Percentiles rank a stretch among this genome's conserved stretches.
phyloP scores from a whole-genome alignment of 805 yeast species.

The Teunomyces gatunensis region DNA sequence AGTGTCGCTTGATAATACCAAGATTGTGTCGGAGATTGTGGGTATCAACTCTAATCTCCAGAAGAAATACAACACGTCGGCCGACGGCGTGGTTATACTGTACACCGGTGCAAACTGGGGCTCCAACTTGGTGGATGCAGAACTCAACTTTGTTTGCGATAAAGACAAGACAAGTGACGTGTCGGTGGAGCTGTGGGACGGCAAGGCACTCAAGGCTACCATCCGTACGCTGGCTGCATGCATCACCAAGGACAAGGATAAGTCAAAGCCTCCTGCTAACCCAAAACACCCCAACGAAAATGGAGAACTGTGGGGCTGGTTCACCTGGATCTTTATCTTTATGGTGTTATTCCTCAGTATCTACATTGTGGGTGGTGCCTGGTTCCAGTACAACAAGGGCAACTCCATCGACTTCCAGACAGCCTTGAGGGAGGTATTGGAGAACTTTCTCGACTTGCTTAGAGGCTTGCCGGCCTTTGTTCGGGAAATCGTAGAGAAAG shows the following conservation, averaged over 20 bases:
- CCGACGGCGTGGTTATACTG: conserved; percentile 33
- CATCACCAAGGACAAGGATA: conserved; percentile 27
- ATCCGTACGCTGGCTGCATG: conserved; percentile 43
- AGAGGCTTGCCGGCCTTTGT: conserved; percentile 63
- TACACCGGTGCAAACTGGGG: conserved; percentile 74
- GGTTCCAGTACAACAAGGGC: conserved; percentile 71
- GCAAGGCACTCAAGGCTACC: conserved; percentile 22
- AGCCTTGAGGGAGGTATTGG: conserved; percentile 69
- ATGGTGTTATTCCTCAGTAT: conserved; percentile 66
- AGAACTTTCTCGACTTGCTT: conserved; percentile 57
- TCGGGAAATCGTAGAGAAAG: conserved; percentile 63
- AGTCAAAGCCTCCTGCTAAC: conserved; percentile 23
- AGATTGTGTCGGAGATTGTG: conserved; percentile 58
- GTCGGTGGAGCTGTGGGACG: conserved; percentile 37
- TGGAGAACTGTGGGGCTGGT: conserved; percentile 71
- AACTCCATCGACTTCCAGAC: conserved; percentile 72
- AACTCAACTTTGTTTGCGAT: conserved; percentile 47
- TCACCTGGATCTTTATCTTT: conserved; percentile 77
- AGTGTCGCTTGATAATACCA: conserved; percentile 50
- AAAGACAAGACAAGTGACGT: conserved; percentile 21
- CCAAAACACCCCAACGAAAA: conserved; percentile 18
- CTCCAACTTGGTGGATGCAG: conserved; percentile 45
- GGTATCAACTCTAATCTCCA: conserved; percentile 49
- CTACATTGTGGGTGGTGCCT: conserved; percentile 70
- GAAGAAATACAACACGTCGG: conserved; percentile 24